Evolutionary conservation across 345 rosid species (phyloP), one percentile per base, ranked within the genome.

Genomic region (Citrus australasica): DNA sequence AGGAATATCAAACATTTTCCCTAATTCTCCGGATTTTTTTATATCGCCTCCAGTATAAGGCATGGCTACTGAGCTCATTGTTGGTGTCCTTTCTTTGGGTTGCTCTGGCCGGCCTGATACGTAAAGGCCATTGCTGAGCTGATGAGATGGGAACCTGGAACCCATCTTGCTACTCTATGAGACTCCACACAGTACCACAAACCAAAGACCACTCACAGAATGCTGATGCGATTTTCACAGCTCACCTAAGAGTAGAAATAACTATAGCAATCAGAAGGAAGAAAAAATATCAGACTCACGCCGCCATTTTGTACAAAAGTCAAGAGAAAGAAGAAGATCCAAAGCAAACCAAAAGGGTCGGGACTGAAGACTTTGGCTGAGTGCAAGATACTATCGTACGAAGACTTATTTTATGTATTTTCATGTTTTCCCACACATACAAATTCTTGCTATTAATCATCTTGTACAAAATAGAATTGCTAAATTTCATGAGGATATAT

Each of bases 41-140:
- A 95, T 92, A 81, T 95, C 95, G 66, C 98, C 98, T 62, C 98
- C 98, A 8, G 95, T 95, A 80, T 95, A 95, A 14, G 98, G 98
- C 98, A 93, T 89, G 81, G 98, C 94, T 19, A 83, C 90, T 13
- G 94, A 92, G 75, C 92, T 94, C 98, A 93, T 92, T 68, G 95
- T 92, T 7, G 98, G 98, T 72, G 90, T 63, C 75, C 90, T 88
- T 85, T 93, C 98, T 75, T 95, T 95, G 3, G 94, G 92, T 83
- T 91, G 98, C 81, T 95, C 98, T 8, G 93, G 97, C 81, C 93
- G 90, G 78, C 98, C 97, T 1, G 98, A 95, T 51, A 95, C 98
- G 69, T 89, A 92, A 30, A 95, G 95, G 77, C 98, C 98, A 83
- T 89, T 92, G 84, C 97, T 87, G 74, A 92, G 90, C 82, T 93